Conservation (phyloP, 768 basidiomycete genomes). For the Suillus variegatus region DNA sequence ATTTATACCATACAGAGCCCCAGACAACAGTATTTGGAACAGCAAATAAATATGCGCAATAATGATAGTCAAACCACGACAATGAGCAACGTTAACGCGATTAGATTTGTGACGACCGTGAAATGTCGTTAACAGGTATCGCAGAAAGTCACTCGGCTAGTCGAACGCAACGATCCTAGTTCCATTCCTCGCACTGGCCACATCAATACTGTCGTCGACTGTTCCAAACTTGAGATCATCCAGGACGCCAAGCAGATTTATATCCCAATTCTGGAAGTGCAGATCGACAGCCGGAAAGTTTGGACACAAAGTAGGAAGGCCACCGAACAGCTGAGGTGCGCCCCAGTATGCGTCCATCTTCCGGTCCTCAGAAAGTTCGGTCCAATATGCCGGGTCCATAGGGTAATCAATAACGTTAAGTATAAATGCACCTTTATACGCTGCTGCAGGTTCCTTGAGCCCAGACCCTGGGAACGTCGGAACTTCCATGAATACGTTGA, state of each 20-base stretch:
- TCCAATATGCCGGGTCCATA: slow-evolving; percentile 10
- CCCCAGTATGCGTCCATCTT: slow-evolving; percentile 10
- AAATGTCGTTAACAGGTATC: background rate
- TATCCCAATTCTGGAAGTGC: slow-evolving; percentile 23
- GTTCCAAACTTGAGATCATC: slow-evolving; percentile 8
- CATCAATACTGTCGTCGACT: background rate
- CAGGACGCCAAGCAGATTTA: slow-evolving; percentile 15
- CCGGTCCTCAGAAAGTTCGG: slow-evolving; percentile 8
- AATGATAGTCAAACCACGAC: background rate
- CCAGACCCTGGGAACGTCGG: background rate
- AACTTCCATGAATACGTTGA: slow-evolving; percentile 26
- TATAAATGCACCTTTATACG: slow-evolving; percentile 30
- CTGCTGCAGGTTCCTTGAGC: slow-evolving; percentile 1
- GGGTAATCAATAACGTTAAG: slow-evolving; percentile 4
- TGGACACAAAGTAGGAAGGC: slow-evolving; percentile 8
- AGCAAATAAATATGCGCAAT: background rate
- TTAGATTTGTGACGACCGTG: background rate
- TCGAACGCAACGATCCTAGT: background rate
- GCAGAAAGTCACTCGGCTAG: background rate
- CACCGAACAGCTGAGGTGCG: slow-evolving; percentile 2
- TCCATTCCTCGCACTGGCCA: background rate
- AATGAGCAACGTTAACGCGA: background rate
- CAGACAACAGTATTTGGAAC: slow-evolving; percentile 9
- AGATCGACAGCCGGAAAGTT: slow-evolving; percentile 15
- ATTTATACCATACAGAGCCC: slow-evolving; percentile 15